Percentiles rank a stretch among this genome's conserved stretches.
phyloP scores from a whole-genome alignment of 495 filamentous ascomycete genomes.

The Glonium stellatum region DNA sequence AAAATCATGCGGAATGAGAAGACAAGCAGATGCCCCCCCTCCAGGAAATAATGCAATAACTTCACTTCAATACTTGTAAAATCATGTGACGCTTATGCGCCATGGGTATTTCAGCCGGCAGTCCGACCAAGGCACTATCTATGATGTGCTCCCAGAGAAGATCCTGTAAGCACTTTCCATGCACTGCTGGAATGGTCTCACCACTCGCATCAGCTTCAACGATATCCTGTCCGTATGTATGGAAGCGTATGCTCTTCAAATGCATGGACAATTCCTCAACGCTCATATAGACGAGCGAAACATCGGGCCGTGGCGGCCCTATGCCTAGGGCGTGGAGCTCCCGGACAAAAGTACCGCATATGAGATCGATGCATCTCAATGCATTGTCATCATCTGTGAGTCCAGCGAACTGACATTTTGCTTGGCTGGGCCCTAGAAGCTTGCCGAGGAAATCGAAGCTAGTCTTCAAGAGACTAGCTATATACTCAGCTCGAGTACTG shows the following conservation, averaged over 20 bases:
- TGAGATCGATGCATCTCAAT: background rate
- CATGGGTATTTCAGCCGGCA: no score
- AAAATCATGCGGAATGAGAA: no score
- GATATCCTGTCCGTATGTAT: no score
- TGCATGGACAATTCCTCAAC: background rate
- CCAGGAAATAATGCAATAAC: no score
- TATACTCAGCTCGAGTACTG: background rate
- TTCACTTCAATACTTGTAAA: no score
- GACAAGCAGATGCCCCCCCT: no score
- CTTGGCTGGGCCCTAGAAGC: background rate
- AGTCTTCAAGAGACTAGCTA: background rate
- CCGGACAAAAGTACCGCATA: background rate
- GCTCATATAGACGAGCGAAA: background rate
- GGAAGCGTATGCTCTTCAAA: background rate
- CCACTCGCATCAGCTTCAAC: no score
- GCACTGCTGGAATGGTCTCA: no score
- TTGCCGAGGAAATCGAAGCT: background rate
- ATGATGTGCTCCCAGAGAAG: no score
- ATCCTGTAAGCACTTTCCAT: no score
- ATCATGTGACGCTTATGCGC: no score
- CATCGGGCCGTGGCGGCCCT: background rate
- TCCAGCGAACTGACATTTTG: background rate
- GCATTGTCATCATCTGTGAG: background rate
- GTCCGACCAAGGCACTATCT: no score
- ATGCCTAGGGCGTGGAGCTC: background rate